A percentile compares a stretch with the other conserved stretches of the same genome.
phyloP scores from a whole-genome alignment of 495 filamentous ascomycete genomes.

The Penicillium herquei region DNA sequence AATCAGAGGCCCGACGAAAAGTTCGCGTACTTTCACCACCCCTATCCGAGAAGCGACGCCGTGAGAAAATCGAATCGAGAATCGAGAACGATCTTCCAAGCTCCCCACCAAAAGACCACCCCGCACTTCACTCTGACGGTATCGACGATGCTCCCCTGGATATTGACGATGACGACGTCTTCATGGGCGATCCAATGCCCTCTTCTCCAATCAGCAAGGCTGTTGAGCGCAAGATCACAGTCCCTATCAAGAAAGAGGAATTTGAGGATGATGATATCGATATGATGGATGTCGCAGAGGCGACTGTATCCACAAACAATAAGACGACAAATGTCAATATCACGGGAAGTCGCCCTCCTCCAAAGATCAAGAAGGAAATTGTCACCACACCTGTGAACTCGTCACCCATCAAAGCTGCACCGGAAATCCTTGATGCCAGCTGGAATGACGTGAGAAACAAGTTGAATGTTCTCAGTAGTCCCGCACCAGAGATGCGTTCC shows the following conservation, averaged over 20 bases:
- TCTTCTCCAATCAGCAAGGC: constrained; percentile 87
- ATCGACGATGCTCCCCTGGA: constrained; percentile 58
- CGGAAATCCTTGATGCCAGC: constrained; percentile 71
- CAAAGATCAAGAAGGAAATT: constrained; percentile 67
- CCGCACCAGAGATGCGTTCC: constrained; percentile 56
- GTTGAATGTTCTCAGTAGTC: constrained; percentile 78
- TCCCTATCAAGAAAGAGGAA: constrained; percentile 59
- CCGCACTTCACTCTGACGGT: constrained; percentile 34
- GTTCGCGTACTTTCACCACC: constrained; percentile 78
- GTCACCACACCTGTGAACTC: constrained; percentile 71
- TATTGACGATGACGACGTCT: constrained; percentile 59
- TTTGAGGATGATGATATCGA: constrained; percentile 76
- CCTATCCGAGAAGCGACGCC: constrained; percentile 44
- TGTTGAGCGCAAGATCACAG: constrained; percentile 68
- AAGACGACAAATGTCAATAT: constrained; percentile 76
- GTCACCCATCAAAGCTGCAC: constrained; percentile 62
- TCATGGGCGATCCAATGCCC: constrained; percentile 81
- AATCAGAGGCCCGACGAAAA: constrained; percentile 72
- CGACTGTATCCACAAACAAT: constrained; percentile 60
- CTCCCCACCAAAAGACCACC: constrained; percentile 34
- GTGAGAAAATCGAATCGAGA: constrained; percentile 44
- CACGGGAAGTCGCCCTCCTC: constrained; percentile 74
- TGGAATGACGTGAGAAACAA: constrained; percentile 88
- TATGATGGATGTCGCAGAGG: constrained; percentile 80
- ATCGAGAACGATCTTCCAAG: constrained; percentile 43